Evolutionary conservation across 495 filamentous ascomycete genomes (phyloP).

Genomic region (Niebla homalea): DNA sequence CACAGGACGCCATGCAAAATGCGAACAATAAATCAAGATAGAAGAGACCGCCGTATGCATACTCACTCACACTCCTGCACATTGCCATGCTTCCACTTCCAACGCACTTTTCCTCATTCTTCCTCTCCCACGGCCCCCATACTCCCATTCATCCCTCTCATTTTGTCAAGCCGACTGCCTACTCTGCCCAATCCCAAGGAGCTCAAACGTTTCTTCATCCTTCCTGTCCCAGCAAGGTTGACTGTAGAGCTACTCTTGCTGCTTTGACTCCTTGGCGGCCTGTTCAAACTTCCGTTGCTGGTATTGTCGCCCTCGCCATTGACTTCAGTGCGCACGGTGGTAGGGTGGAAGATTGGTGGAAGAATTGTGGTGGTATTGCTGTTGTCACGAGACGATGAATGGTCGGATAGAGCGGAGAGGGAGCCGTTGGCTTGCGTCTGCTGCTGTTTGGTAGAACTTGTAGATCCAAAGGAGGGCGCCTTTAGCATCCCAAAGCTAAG

Average conservation of each 20-base stretch:
- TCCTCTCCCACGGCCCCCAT: conserved; percentile 37
- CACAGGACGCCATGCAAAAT: too few species aligned
- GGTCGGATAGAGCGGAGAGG: conserved; percentile 9
- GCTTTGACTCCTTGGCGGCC: conserved; percentile 23
- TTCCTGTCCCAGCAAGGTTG: conserved; percentile 26
- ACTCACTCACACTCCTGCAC: too few species aligned
- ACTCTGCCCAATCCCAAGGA: conserved; percentile 55
- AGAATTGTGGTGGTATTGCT: not conserved
- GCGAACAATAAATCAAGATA: too few species aligned
- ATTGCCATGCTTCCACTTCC: too few species aligned
- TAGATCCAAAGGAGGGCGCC: not conserved
- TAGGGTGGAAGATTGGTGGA: conserved; percentile 4
- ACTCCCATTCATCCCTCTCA: conserved; percentile 4
- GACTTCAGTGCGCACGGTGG: not conserved
- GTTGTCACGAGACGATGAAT: conserved; percentile 4
- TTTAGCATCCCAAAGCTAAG: conserved; percentile 18
- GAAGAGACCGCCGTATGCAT: too few species aligned
- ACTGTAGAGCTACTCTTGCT: conserved; percentile 2
- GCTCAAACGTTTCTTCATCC: conserved; percentile 58
- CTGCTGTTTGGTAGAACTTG: not conserved
- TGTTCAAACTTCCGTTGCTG: conserved; percentile 10
- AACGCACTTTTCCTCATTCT: too few species aligned
- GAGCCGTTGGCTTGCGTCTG: conserved; percentile 6
- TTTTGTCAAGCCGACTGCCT: conserved; percentile 25
- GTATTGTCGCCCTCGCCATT: conserved; percentile 5